These are phyloP conservation scores for Pythium dissotocum DNA, from an alignment of 352 stramenopile genomes.

Conservation along the genomic window DNA sequence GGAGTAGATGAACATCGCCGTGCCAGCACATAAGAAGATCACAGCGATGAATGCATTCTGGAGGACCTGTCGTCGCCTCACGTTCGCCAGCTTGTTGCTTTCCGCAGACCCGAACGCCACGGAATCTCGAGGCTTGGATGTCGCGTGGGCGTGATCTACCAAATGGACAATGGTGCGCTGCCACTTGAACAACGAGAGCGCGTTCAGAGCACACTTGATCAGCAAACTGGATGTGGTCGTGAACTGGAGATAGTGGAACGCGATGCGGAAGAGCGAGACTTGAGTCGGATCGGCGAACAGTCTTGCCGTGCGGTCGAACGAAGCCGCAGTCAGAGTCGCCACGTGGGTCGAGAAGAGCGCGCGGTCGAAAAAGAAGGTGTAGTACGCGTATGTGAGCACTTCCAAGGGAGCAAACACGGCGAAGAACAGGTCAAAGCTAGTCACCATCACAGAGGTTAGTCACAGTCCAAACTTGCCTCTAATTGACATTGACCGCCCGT, in stretches of 20 bases:
- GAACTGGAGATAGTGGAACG: conserved; percentile 51
- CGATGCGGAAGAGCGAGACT: conserved; percentile 43
- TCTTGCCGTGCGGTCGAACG: conserved; percentile 41
- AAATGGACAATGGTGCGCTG: conserved; percentile 33
- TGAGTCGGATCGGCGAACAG: conserved; percentile 48
- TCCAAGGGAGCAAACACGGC: conserved; percentile 51
- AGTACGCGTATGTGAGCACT: conserved; percentile 43
- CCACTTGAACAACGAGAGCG: conserved; percentile 48
- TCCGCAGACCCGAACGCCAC: background rate
- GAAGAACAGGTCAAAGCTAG: conserved; percentile 64
- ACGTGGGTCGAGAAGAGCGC: conserved; percentile 37
- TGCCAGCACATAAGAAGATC: conserved; percentile 11
- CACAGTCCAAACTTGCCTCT: background rate
- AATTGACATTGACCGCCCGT: background rate
- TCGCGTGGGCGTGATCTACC: background rate
- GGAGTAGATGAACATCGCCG: conserved; percentile 22
- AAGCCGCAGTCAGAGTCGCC: conserved; percentile 30
- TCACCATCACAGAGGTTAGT: background rate
- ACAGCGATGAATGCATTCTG: background rate
- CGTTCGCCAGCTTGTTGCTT: background rate
- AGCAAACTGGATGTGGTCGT: conserved; percentile 24
- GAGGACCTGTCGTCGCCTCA: background rate
- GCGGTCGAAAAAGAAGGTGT: conserved; percentile 45
- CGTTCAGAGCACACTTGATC: conserved; percentile 40
- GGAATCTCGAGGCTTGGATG: background rate